These are phyloP conservation scores for Amphichorda felina DNA, from an alignment of 2,329 filamentous ascomycete species.

Conservation along the genomic window DNA sequence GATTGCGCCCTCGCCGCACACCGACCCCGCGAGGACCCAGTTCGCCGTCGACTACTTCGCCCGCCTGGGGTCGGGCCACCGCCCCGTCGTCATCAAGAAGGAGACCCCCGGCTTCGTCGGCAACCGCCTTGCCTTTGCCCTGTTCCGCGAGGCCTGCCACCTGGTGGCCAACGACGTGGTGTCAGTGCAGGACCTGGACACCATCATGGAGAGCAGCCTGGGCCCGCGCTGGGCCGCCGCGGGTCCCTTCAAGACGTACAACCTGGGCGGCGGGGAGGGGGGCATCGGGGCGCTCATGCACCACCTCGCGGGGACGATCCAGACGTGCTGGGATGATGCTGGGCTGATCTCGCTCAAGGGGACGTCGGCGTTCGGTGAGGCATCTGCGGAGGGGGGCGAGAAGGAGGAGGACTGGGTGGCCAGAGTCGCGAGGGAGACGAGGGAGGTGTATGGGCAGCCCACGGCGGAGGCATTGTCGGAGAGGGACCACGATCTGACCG, in stretches of 20 bases:
- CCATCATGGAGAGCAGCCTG: conserved; percentile 12
- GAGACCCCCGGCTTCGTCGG: conserved; percentile 5
- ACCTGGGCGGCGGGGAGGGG: conserved; percentile 9
- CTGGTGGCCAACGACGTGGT: conserved; percentile 7
- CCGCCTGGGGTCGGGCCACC: conserved; percentile 1
- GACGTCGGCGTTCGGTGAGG: no score
- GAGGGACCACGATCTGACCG: no score
- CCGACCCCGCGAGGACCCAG: not conserved
- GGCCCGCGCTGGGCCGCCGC: conserved; percentile 10
- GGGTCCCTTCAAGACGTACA: conserved; percentile 10
- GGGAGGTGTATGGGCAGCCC: no score
- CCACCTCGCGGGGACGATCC: conserved; percentile 4
- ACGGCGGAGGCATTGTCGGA: no score
- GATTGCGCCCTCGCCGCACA: conserved; percentile 29
- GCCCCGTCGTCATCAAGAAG: conserved; percentile 5
- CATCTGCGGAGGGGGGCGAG: no score
- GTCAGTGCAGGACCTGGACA: conserved; percentile 17
- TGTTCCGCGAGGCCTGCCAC: conserved; percentile 3
- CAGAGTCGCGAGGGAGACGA: no score
- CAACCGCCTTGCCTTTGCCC: conserved; percentile 4
- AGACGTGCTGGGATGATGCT: not conserved
- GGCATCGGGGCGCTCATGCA: conserved; percentile 9
- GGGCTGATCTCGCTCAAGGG: not conserved
- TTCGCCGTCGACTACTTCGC: conserved; percentile 3
- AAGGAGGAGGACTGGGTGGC: no score